A percentile compares a stretch with the other conserved stretches of the same genome.
phyloP scores from a whole-genome alignment of 2,329 filamentous ascomycete species.

The Thielaviopsis musarum region DNA sequence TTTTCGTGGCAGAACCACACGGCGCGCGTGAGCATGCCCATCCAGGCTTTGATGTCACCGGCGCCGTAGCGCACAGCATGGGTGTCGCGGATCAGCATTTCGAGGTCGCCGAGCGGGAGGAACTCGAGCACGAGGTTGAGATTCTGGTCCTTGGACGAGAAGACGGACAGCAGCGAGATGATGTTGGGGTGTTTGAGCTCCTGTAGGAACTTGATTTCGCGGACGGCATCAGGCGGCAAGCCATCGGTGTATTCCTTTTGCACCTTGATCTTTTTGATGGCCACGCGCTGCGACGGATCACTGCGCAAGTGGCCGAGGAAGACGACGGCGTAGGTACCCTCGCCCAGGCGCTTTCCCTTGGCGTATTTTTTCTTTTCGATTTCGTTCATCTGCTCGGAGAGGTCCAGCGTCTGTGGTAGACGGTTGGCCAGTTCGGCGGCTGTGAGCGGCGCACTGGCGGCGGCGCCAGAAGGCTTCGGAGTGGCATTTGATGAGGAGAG shows the following conservation, averaged over 20 bases:
- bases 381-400: conserved; percentile 70
- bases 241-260: conserved; percentile 79
- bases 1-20: conserved; percentile 97
- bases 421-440: conserved; percentile 10
- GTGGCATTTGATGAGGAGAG: conserved; percentile 17
- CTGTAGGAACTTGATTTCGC: conserved; percentile 88
- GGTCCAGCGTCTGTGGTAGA: conserved; percentile 26
- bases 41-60: conserved; percentile 94
- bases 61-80: conserved; percentile 63
- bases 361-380: conserved; percentile 77
- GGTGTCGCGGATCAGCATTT: conserved; percentile 82
- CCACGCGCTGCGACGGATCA: conserved; percentile 60
- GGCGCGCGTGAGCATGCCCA: conserved; percentile 86
- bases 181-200: conserved; percentile 93
- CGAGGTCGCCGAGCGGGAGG: conserved; percentile 81
- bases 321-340: conserved; percentile 93
- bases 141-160: conserved; percentile 91
- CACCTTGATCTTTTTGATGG: conserved; percentile 86
- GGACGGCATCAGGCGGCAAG: conserved; percentile 83
- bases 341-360: conserved; percentile 82
- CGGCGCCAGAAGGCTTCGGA: neutral
- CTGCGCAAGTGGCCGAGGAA: conserved; percentile 68
- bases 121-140: conserved; percentile 91
- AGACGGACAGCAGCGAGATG: conserved; percentile 81
- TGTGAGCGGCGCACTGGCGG: neutral